Conservation (phyloP, 768 basidiomycete genomes). For the Trametes sanguinea region DNA sequence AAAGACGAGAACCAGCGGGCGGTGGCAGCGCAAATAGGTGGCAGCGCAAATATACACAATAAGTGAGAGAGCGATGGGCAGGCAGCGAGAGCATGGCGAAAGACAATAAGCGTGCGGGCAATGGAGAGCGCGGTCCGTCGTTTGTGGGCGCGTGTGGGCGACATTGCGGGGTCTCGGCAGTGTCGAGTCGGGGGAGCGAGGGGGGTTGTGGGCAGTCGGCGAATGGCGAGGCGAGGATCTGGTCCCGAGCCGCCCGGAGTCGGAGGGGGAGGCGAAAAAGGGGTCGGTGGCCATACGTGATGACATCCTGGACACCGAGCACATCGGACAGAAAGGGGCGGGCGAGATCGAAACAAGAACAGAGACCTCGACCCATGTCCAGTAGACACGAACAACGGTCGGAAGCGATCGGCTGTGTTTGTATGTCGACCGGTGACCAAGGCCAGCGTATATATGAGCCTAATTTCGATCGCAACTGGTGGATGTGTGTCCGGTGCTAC, state of each 20-base stretch:
- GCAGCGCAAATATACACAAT: conserved; percentile 21
- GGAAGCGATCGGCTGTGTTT: conserved; percentile 3
- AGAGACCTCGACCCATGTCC: not conserved
- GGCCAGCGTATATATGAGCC: not conserved
- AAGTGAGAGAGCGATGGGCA: conserved; percentile 11
- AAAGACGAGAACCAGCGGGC: conserved; percentile 1
- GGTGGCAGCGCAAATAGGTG: conserved; percentile 5
- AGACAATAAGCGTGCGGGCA: conserved; percentile 15
- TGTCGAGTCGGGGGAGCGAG: not conserved
- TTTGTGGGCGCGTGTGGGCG: conserved; percentile 18
- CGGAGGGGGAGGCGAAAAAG: not conserved
- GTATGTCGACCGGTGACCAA: conserved; percentile 14
- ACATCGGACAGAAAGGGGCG: conserved; percentile 7
- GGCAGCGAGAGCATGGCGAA: conserved; percentile 17
- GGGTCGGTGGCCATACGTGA: not conserved
- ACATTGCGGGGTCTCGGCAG: not conserved
- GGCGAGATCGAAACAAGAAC: conserved; percentile 11
- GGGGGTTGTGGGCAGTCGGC: not conserved
- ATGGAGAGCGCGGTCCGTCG: conserved; percentile 4
- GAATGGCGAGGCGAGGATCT: not conserved
- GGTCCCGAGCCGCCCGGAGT: conserved; percentile 13
- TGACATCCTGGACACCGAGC: conserved; percentile 12
- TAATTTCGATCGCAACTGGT: not conserved
- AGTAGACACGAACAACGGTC: not conserved
- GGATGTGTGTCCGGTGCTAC: not conserved